Conservation (phyloP, 2,329 filamentous ascomycete genomes). For the Pseudovirgaria hyperparasitica region DNA sequence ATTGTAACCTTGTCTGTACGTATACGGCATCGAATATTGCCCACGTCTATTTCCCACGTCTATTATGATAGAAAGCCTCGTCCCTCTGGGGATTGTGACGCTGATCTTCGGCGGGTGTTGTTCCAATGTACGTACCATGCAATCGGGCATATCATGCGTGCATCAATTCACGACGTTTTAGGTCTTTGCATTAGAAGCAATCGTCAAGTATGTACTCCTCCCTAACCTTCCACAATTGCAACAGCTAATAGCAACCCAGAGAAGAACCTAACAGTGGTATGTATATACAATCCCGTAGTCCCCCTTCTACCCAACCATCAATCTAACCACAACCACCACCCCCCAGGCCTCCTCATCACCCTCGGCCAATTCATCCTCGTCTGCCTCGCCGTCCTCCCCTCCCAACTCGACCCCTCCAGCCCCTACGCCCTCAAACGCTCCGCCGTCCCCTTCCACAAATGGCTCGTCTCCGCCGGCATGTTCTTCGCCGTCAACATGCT, state of each 20-base stretch:
- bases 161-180: conserved; percentile 25
- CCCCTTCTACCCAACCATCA: neutral
- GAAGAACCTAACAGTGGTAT: conserved; percentile 74
- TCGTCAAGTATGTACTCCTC: conserved; percentile 62
- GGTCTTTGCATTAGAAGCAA: conserved; percentile 93
- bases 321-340: neutral
- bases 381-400: conserved; percentile 41
- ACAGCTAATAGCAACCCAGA: conserved; percentile 31
- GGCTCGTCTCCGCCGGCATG: conserved; percentile 76
- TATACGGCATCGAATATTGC: conserved; percentile 1
- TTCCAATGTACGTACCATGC: conserved; percentile 57
- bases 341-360: conserved; percentile 49
- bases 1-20: conserved; percentile 1
- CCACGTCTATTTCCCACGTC: neutral
- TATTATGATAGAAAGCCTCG: conserved; percentile 18
- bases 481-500: conserved; percentile 91
- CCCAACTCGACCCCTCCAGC: conserved; percentile 37
- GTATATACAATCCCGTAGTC: conserved; percentile 1
- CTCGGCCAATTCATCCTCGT: conserved; percentile 46
- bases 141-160: neutral
- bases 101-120: conserved; percentile 95
- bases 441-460: conserved; percentile 70
- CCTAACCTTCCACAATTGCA: conserved; percentile 1
- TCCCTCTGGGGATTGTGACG: conserved; percentile 48
- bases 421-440: conserved; percentile 65